Evolutionary conservation across 2,329 filamentous ascomycete species (phyloP).

Genomic region (Pseudogymnoascus sp.): DNA sequence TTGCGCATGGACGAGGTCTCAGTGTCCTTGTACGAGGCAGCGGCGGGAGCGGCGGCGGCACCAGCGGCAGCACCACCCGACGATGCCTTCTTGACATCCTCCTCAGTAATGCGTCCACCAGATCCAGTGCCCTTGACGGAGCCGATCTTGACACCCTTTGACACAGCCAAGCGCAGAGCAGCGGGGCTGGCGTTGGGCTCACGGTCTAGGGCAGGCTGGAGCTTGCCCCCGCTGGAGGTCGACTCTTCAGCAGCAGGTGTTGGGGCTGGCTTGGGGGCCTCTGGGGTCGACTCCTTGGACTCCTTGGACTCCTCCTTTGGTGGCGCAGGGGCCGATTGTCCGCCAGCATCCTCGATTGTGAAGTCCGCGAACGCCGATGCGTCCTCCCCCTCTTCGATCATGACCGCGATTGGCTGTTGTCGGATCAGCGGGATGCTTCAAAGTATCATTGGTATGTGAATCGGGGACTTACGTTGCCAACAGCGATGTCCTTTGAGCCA

Average conservation of each 20-base stretch:
- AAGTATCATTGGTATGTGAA: conserved; percentile 1
- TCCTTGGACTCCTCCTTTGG: conserved; percentile 61
- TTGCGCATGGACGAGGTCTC: conserved; percentile 93
- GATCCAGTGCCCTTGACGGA: conserved; percentile 80
- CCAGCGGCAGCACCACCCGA: conserved; percentile 39
- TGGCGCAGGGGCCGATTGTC: conserved; percentile 60
- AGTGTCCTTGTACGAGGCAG: conserved; percentile 70
- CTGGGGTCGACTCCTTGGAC: conserved; percentile 47
- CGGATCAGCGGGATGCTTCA: conserved; percentile 21
- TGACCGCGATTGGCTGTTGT: conserved; percentile 80
- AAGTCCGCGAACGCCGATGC: conserved; percentile 83
- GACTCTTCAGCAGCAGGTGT: conserved; percentile 55
- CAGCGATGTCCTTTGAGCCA: conserved; percentile 86
- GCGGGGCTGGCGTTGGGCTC: conserved; percentile 64
- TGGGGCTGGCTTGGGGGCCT: conserved; percentile 51
- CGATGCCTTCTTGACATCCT: conserved; percentile 83
- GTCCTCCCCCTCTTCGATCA: conserved; percentile 87
- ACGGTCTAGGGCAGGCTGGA: conserved; percentile 79
- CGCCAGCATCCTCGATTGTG: conserved; percentile 81
- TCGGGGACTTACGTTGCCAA: conserved; percentile 73
- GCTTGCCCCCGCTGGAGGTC: conserved; percentile 63
- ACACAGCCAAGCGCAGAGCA: conserved; percentile 74
- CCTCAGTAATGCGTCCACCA: conserved; percentile 79
- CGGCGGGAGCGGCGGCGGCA: conserved; percentile 42
- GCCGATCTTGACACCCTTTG: conserved; percentile 72